A percentile compares a stretch with the other conserved stretches of the same genome.
phyloP scores from a whole-genome alignment of 768 basidiomycete genomes.

The Lactarius sp. region DNA sequence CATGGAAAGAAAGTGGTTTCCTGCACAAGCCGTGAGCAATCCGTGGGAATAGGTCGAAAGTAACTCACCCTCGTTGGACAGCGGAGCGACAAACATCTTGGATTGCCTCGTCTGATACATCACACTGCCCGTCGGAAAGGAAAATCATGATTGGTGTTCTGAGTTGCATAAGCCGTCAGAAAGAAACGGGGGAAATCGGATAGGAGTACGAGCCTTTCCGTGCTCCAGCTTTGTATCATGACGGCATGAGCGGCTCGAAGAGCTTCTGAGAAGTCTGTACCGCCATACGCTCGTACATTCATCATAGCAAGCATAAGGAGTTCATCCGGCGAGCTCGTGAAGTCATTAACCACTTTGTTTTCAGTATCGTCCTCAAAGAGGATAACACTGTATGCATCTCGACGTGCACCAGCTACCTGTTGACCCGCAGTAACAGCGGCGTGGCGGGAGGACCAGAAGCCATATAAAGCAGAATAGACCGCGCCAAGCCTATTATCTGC shows the following conservation, averaged over 20 bases:
- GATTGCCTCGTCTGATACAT: too few relatives aligned
- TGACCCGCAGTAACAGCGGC: slow-evolving; percentile 32
- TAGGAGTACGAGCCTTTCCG: slow-evolving; percentile 37
- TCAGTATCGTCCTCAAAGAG: slow-evolving; percentile 36
- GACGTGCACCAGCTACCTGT: slow-evolving; percentile 32
- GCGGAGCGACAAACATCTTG: slow-evolving; percentile 30
- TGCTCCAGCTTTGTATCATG: slow-evolving; percentile 48
- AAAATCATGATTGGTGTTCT: slow-evolving; percentile 33
- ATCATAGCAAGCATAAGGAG: slow-evolving; percentile 39
- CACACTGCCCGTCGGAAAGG: too few relatives aligned
- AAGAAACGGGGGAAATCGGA: not conserved
- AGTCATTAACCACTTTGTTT: slow-evolving; percentile 41
- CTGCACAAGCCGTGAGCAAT: slow-evolving; percentile 30
- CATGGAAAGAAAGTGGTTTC: slow-evolving; percentile 45
- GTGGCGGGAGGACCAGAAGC: slow-evolving; percentile 53
- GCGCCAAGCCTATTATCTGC: slow-evolving; percentile 53
- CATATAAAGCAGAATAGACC: slow-evolving; percentile 50
- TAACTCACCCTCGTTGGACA: slow-evolving; percentile 41
- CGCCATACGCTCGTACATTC: slow-evolving; percentile 29
- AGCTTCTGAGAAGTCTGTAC: slow-evolving; percentile 45
- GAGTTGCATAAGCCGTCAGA: slow-evolving; percentile 2
- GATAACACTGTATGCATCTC: slow-evolving; percentile 54
- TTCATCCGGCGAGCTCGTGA: slow-evolving; percentile 40
- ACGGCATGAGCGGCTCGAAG: slow-evolving; percentile 33
- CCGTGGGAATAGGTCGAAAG: not conserved